Conservation (phyloP, 441 rosid species). For the Macaranga tanarius region DNA sequence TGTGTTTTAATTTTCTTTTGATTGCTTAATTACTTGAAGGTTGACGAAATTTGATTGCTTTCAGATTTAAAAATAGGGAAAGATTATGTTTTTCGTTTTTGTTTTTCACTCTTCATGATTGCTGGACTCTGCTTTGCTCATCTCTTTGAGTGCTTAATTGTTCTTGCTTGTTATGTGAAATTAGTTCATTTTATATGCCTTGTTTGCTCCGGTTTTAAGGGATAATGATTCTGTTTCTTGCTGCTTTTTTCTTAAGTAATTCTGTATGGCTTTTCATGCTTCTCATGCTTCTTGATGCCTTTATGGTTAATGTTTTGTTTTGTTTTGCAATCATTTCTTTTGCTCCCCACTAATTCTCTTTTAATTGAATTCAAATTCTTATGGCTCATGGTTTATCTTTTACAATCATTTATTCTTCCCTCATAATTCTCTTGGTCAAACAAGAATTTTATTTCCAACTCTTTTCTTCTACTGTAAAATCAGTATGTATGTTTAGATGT, state of each 20-base stretch:
- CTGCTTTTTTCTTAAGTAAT: conserved; percentile 5
- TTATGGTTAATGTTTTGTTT: not conserved
- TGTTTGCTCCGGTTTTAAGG: not conserved
- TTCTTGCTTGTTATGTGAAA: no score
- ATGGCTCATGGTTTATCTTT: not conserved
- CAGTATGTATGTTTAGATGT: not conserved
- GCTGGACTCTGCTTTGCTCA: no score
- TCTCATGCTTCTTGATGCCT: conserved; percentile 15
- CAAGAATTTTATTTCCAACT: not conserved
- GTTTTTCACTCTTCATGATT: no score
- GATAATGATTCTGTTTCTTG: conserved; percentile 2
- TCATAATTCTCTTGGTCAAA: not conserved
- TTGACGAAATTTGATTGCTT: not conserved
- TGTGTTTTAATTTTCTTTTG: not conserved
- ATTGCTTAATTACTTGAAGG: no score
- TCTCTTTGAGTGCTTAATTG: no score
- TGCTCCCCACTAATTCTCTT: not conserved
- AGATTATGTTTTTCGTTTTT: not conserved
- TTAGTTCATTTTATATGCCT: no score
- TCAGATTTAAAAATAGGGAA: no score
- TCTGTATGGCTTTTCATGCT: conserved; percentile 15
- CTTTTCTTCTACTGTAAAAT: not conserved
- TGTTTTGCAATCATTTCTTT: not conserved
- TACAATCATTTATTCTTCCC: not conserved
- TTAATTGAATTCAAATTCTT: not conserved